These are phyloP conservation scores for Fusarium anthophilum DNA, from an alignment of 2,329 filamentous ascomycete genomes.

Conservation along the genomic window DNA sequence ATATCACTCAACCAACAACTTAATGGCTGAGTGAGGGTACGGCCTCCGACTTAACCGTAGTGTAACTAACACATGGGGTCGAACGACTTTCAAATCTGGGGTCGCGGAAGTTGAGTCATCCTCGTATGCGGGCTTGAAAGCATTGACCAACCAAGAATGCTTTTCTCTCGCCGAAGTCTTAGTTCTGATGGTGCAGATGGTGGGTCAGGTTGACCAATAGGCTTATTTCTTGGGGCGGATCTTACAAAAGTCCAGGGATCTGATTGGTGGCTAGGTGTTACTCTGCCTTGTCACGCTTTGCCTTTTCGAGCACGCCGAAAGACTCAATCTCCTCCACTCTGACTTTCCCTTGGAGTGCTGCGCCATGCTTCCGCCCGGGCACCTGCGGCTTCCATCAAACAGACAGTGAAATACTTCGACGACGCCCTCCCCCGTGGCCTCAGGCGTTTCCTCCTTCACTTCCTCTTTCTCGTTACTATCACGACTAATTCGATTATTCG, in stretches of 20 bases:
- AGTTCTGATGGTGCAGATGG: slow-evolving; percentile 39
- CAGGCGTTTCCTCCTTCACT: slow-evolving; percentile 43
- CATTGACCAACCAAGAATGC: slow-evolving; percentile 48
- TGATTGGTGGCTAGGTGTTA: slow-evolving; percentile 43
- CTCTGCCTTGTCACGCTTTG: slow-evolving; percentile 42
- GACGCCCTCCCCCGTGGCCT: slow-evolving; percentile 47
- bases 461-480: slow-evolving; percentile 20
- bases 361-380: slow-evolving; percentile 40
- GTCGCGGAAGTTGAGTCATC: slow-evolving; percentile 47
- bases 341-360: slow-evolving; percentile 36
- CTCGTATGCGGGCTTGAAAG: slow-evolving; percentile 25
- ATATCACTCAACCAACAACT: neutral
- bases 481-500: neutral
- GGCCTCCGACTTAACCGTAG: neutral
- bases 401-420: slow-evolving; percentile 49
- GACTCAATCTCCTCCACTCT: slow-evolving; percentile 48
- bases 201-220: slow-evolving; percentile 45
- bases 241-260: neutral
- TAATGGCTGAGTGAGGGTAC: neutral
- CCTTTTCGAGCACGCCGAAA: slow-evolving; percentile 57
- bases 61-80: neutral
- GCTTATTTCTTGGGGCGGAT: neutral
- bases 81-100: slow-evolving; percentile 38
- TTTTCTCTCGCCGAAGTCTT: slow-evolving; percentile 49
- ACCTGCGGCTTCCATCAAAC: slow-evolving; percentile 35